Percentiles rank a stretch among this genome's conserved stretches.
These are phyloP conservation scores for Scutellaria baicalensis DNA, from an alignment of 257 asterid genomes.

Conservation along the genomic window DNA sequence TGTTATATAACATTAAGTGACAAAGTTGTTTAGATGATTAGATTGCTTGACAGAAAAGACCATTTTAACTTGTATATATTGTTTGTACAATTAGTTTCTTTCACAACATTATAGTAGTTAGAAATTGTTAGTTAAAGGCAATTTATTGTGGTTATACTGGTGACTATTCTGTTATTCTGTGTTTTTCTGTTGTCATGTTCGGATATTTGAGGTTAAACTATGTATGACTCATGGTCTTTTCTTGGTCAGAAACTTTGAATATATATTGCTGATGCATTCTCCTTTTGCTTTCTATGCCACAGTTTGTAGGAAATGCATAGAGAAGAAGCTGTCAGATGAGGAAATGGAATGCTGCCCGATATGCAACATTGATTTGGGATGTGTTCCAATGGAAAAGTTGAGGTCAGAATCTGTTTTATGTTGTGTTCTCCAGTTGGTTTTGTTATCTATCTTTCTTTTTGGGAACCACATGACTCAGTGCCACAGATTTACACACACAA, in stretches of 20 bases:
- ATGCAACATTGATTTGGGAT: constrained; percentile 82
- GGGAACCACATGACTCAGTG: not conserved
- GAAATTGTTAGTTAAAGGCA: not conserved
- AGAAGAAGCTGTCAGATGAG: constrained; percentile 77
- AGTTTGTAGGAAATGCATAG: constrained; percentile 95
- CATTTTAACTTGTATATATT: not conserved
- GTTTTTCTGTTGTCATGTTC: not conserved
- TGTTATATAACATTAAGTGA: constrained; percentile 4
- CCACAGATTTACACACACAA: not conserved
- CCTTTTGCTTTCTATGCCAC: constrained; percentile 11
- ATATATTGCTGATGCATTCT: constrained; percentile 1
- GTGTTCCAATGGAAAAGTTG: constrained; percentile 82
- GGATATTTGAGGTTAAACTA: not conserved
- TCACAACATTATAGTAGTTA: not conserved
- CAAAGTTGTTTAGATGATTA: constrained; percentile 6
- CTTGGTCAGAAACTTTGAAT: not conserved
- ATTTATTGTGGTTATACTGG: not conserved
- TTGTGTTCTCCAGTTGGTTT: not conserved
- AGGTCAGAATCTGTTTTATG: constrained; percentile 43
- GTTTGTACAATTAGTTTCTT: not conserved
- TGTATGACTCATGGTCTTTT: not conserved
- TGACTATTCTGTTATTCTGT: not conserved
- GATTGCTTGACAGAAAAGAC: constrained; percentile 1
- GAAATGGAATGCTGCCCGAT: constrained; percentile 86
- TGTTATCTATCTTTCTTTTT: not conserved